Base-by-base conservation (phyloP, 2,329 filamentous ascomycete genomes). In the Botrytis fabae region DNA sequence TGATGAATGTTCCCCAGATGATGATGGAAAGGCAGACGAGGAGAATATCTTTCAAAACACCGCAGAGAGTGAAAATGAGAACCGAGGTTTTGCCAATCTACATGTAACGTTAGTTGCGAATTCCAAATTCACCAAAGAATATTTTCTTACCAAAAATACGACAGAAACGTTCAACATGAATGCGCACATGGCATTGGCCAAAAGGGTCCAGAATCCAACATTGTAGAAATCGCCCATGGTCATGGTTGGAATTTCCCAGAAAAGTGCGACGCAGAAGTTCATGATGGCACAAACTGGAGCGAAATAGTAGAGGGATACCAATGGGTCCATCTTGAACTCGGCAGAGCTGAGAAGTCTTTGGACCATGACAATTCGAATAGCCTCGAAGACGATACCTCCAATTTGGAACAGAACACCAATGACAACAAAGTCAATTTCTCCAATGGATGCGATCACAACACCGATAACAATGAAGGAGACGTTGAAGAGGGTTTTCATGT, bases 391-490 rank as follows among this genome's bases (percentile, higher is more conserved):
- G 80, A 96, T 91, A 80, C 93, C 93, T 73, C 86, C 90, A 75
- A 92, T 85, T 85, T 96, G 93, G 87, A 90, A 94, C 76, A 94
- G 82, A 84, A 96, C 92, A 76, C 93, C 93, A 77, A 89, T 86
- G 83, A 92, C 85, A 79, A 93, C 92, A 81, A 99, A 99, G 82
- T 95, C 91, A 83, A 99, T 97, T 86, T 99, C 96, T 80, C 96
- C 96, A 76, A 97, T 89, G 1, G 95, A 97, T 68, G 96, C 96
- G 80, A 99, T 94, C 77, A 98, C 86, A 78, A 98, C 95, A 86
- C 96, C 96, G 70, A 98, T 83, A 70, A 98, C 96, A 79, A 99
- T 99, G 81, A 95, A 88, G 60, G 93, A 96, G 75, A 99, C 95
- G 81, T 99, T 99, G 81, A 93, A 88, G 79, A 99, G 91, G 66